Base-by-base conservation (phyloP, 1,284 basidiomycete genomes). In the Cutaneotrichosporon dermatis region DNA sequence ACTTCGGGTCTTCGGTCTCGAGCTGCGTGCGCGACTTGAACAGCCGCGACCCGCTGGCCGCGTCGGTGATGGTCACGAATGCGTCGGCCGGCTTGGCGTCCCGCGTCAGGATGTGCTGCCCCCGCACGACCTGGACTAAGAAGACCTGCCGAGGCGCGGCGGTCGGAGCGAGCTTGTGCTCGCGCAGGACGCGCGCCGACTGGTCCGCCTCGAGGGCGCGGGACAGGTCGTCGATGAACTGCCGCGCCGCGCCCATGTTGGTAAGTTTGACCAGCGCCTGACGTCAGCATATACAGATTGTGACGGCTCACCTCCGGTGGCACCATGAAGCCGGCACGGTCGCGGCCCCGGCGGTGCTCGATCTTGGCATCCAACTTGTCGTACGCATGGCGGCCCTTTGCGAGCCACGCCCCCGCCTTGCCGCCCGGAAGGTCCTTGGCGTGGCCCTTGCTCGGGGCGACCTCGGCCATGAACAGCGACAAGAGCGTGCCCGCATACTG, bases 241-340 rank as follows among this genome's bases (percentile, higher is more conserved):
- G 58, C 33, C 70, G 64, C 1, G 72, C 71, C 4, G 76, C 74
- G 6, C 66, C 62, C 66, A 79, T 73, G 58, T 79, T 69, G 46
- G 73, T 75, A 13, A 79, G 59, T 54, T 79, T 79, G 57, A 77
- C 76, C 43, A 73, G 74, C 1, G 76, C 71, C 69, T 74, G 54
- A 7, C 36, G 34, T 16, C 25, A 58, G 16, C 54, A 11, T 11
- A 37, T 11, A n/a, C 41, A 48, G 2, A 43, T 13, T 35, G 7
- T 11, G 37, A 45, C 9, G 51, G 25, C 69, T 61, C 53, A 72
- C 75, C 1, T 51, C 36, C 2, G 54, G 33, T 1, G 61, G 57
- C 10, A 62, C 46, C 7, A 59, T 16, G 51, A 57, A 62, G n/a
- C 41, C 57, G 5, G 53, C 57, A 1, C 35, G 45, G 46, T 49